Conservation (phyloP, 1,139 yeast species). For the Arxiozyma telluris region DNA sequence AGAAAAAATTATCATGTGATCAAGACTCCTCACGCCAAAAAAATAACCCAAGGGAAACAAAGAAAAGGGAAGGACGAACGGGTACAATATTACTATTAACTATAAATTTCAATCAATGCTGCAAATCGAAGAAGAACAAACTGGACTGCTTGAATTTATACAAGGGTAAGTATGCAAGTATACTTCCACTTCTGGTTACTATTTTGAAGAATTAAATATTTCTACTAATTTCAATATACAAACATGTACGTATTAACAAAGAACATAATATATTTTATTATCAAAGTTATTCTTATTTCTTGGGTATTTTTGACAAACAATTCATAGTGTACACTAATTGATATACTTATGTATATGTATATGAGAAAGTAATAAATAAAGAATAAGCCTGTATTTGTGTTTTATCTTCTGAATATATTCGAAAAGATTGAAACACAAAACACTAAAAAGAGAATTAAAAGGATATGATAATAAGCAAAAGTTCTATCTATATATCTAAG, state of each 20-base stretch:
- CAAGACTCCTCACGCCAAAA: not conserved
- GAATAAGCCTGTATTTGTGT: not conserved
- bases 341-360: not conserved
- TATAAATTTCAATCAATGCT: no score
- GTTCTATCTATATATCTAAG: constrained; percentile 7
- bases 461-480: not conserved
- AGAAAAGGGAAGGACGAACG: not conserved
- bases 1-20: no score
- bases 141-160: not conserved
- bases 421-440: not conserved
- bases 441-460: no score
- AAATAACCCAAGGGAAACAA: no score
- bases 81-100: no score
- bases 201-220: no score
- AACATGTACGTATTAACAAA: not conserved
- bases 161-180: not conserved
- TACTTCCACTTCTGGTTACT: no score
- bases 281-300: no score
- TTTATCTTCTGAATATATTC: no score
- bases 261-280: no score
- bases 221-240: not conserved
- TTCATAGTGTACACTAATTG: not conserved
- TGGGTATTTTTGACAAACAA: not conserved
- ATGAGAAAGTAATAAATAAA: not conserved
- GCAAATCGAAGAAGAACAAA: not conserved